Evolutionary conservation across 2,329 filamentous ascomycete species (phyloP), one percentile per base, ranked within the genome.

Genomic region (Podosphaera fusca): DNA sequence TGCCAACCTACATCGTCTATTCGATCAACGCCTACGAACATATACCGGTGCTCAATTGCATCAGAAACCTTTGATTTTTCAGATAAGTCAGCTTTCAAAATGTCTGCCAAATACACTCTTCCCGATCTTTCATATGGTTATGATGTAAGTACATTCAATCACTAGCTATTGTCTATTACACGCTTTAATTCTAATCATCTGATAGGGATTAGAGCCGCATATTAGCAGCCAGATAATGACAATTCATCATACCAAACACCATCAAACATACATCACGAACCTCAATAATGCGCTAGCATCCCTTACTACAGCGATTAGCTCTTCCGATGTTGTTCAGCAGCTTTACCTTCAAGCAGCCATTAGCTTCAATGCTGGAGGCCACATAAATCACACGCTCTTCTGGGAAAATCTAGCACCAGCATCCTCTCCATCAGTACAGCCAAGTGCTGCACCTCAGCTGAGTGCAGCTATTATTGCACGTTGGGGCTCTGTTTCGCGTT

Each of bases 301-400:
- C 12, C 81, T 85, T 61, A 71, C 74, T 55, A 69, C 74, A 3
- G 80, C 82, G 14, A 71, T 76, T 2, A 67, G 73, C 31, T 70
- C 74, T 46, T 73, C 74, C 61, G 78, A 87, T 62, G 75, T 85
- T 56, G 72, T 78, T 3, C 71, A 74, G 3, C 81, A 87, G 63
- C 77, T 87, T 57, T 71, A 77, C 21, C 75, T 87, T n/a, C 81
- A 84, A 64, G 72, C 75, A 21, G 78, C 78, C 60, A 81, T 94
- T 72, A 85, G 84, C 65, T 95, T 94, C 77, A 87, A 94, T 69
- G 88, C 84, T 54, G 89, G 89, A 49, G 89, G 89, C 5, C 88
- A 95, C 74, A 83, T 94, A 71, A 95, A 95, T 73, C 89, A 95
- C 74, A 82, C 80, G 0, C 79, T 95, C 40, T 95, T 95, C 75